Percentiles rank a stretch among this genome's conserved stretches.
Evolutionary conservation across 1,284 basidiomycete species (phyloP).

Genomic region (Microbotryomycetes sp.): DNA sequence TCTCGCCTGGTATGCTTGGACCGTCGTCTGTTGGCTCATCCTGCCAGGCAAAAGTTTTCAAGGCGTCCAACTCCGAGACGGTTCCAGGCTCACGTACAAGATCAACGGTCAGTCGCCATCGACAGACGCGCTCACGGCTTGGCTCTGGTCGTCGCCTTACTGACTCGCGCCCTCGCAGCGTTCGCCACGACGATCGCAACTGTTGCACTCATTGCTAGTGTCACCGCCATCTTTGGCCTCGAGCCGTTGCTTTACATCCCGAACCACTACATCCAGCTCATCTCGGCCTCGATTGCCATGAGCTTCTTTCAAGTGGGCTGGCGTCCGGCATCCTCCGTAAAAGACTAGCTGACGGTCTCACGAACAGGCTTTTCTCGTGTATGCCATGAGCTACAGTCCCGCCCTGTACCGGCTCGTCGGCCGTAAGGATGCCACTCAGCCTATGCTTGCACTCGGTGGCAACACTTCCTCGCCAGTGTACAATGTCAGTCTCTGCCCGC

Average conservation of each 20-base stretch:
- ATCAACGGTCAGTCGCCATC: slow-evolving; percentile 67
- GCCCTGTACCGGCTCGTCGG: not conserved
- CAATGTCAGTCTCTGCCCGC: slow-evolving; percentile 56
- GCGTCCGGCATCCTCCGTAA: accelerated
- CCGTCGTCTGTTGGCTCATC: slow-evolving; percentile 69
- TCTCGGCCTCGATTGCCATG: slow-evolving; percentile 77
- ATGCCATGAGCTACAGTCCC: slow-evolving; percentile 60
- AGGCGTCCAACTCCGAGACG: slow-evolving; percentile 70
- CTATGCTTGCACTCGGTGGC: slow-evolving; percentile 78
- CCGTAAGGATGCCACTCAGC: not conserved
- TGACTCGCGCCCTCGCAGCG: too few species aligned
- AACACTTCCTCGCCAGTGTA: slow-evolving; percentile 84
- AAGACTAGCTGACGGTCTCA: not conserved
- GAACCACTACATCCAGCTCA: slow-evolving; percentile 83
- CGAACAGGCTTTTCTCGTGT: slow-evolving; percentile 55
- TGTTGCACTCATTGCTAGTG: slow-evolving; percentile 59
- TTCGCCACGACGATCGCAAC: slow-evolving; percentile 78
- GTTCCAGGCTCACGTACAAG: slow-evolving; percentile 70
- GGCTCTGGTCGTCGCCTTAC: not conserved
- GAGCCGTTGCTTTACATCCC: slow-evolving; percentile 80
- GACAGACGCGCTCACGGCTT: not conserved
- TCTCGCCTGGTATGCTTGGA: slow-evolving; percentile 83
- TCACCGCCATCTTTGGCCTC: slow-evolving; percentile 65
- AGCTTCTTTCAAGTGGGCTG: slow-evolving; percentile 54
- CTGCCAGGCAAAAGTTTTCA: slow-evolving; percentile 81